phyloP scores from a whole-genome alignment of 1,284 basidiomycete genomes.

The Porogramme epimiltina region DNA sequence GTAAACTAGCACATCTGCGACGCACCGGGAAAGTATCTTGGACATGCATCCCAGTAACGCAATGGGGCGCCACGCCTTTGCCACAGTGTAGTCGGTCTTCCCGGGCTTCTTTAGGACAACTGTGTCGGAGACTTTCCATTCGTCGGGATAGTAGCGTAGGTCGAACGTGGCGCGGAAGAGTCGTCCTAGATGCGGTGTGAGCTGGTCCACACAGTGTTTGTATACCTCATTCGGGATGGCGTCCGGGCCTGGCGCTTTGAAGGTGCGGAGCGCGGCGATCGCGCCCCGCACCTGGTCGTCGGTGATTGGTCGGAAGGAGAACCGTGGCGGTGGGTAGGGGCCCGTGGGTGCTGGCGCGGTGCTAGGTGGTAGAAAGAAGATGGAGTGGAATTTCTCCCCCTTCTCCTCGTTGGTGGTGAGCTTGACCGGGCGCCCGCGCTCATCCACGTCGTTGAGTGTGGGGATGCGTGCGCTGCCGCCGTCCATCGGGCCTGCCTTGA shows the following conservation, averaged over 20 bases:
- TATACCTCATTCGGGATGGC: conserved; percentile 38
- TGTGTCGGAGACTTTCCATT: no score
- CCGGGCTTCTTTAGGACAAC: conserved; percentile 43
- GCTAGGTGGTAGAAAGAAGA: conserved; percentile 34
- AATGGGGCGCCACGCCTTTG: conserved; percentile 40
- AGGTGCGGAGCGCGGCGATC: conserved; percentile 20
- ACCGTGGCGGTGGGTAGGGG: conserved; percentile 27
- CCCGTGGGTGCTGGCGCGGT: conserved; percentile 1
- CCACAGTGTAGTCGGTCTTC: conserved; percentile 33
- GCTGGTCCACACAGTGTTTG: conserved; percentile 25
- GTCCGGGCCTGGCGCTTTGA: conserved; percentile 39
- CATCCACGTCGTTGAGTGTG: conserved; percentile 18
- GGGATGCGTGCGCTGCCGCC: conserved; percentile 36
- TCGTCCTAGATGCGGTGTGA: conserved; percentile 28
- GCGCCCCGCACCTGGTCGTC: conserved; percentile 20
- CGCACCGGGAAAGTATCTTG: conserved; percentile 29
- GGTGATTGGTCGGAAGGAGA: conserved; percentile 23
- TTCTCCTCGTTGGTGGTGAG: conserved; percentile 25
- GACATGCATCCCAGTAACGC: conserved; percentile 34
- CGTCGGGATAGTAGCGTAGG: conserved; percentile 29
- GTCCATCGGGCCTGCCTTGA: conserved; percentile 29
- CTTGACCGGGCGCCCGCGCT: background rate
- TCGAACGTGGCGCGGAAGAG: conserved; percentile 33
- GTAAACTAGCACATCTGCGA: conserved; percentile 22
- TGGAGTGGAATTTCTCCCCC: no score